Percentiles rank a stretch among this genome's conserved stretches.
phyloP scores from a whole-genome alignment of 148 eudicot genomes.

The Camellia sinensis region DNA sequence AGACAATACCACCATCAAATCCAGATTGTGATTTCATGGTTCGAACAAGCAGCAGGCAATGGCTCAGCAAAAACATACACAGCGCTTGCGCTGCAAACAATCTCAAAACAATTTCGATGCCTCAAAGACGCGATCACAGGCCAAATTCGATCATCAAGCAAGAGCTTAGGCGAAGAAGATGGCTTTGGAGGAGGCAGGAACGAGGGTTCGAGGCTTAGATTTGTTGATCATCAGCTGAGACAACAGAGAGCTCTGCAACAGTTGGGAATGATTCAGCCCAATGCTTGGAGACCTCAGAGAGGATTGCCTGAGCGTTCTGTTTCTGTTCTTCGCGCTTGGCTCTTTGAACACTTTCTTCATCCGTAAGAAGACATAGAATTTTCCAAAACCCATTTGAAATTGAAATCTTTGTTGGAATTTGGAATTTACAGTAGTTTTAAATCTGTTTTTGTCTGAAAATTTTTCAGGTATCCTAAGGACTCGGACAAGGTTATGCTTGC shows the following conservation, averaged over 20 bases:
- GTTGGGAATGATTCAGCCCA: constrained; percentile 74
- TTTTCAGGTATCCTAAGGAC: constrained; percentile 71
- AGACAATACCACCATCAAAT: constrained; percentile 83
- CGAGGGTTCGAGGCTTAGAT: constrained; percentile 71
- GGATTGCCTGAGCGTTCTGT: constrained; percentile 93
- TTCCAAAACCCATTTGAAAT: neutral
- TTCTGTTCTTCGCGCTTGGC: constrained; percentile 94
- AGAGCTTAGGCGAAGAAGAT: constrained; percentile 66
- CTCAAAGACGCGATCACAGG: constrained; percentile 58
- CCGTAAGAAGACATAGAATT: constrained; percentile 44
- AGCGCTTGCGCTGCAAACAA: constrained; percentile 66
- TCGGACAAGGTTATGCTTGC: constrained; percentile 71
- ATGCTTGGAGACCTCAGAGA: constrained; percentile 94
- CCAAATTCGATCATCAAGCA: constrained; percentile 54
- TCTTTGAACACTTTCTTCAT: constrained; percentile 88
- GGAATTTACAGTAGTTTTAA: neutral
- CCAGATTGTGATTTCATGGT: constrained; percentile 68
- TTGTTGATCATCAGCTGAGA: constrained; percentile 69
- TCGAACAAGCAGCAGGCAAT: constrained; percentile 67
- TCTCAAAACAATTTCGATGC: constrained; percentile 77
- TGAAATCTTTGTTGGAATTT: neutral
- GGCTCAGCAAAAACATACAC: constrained; percentile 86
- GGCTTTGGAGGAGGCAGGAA: constrained; percentile 39
- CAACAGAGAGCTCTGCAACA: constrained; percentile 77
- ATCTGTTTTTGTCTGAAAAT: neutral